Conservation (phyloP, 2,329 filamentous ascomycete species). For the Polychaeton citri region DNA sequence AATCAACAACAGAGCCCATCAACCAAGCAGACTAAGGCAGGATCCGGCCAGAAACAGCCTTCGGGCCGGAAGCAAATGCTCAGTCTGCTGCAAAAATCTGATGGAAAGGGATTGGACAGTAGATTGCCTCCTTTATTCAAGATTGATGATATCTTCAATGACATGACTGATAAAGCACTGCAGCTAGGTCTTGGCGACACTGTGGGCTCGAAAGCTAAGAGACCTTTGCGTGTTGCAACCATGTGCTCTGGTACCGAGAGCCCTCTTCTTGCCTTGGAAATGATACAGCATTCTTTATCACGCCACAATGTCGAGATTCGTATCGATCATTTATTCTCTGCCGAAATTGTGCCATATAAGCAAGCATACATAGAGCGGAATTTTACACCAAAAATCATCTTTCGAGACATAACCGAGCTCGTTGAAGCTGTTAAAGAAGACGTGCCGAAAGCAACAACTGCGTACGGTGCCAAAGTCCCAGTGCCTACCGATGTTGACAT, state of each 20-base stretch:
- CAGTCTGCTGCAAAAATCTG: background rate
- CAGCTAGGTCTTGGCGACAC: slow-evolving; percentile 22
- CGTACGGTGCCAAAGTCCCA: slow-evolving; percentile 45
- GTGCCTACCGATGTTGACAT: slow-evolving; percentile 50
- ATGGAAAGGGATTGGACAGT: slow-evolving; percentile 12
- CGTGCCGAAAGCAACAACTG: slow-evolving; percentile 37
- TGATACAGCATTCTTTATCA: slow-evolving; percentile 33
- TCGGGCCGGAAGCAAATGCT: background rate
- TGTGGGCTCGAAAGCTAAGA: slow-evolving; percentile 20
- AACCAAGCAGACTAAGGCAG: too few relatives aligned
- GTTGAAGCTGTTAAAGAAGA: slow-evolving; percentile 10
- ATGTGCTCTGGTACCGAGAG: slow-evolving; percentile 71
- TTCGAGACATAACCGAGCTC: slow-evolving; percentile 32
- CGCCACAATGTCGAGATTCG: slow-evolving; percentile 5
- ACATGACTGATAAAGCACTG: slow-evolving; percentile 30
- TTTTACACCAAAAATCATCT: slow-evolving; percentile 28
- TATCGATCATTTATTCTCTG: slow-evolving; percentile 30
- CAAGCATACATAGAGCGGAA: slow-evolving; percentile 36
- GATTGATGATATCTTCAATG: slow-evolving; percentile 36
- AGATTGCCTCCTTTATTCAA: slow-evolving; percentile 33
- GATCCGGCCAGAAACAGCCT: too few relatives aligned
- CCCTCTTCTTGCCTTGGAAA: slow-evolving; percentile 51
- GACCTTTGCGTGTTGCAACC: slow-evolving; percentile 46
- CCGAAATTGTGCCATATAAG: slow-evolving; percentile 33
- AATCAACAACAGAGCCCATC: too few relatives aligned